These are phyloP conservation scores for Glycine tomentella DNA, from an alignment of 306 rosid genomes.

Conservation along the genomic window DNA sequence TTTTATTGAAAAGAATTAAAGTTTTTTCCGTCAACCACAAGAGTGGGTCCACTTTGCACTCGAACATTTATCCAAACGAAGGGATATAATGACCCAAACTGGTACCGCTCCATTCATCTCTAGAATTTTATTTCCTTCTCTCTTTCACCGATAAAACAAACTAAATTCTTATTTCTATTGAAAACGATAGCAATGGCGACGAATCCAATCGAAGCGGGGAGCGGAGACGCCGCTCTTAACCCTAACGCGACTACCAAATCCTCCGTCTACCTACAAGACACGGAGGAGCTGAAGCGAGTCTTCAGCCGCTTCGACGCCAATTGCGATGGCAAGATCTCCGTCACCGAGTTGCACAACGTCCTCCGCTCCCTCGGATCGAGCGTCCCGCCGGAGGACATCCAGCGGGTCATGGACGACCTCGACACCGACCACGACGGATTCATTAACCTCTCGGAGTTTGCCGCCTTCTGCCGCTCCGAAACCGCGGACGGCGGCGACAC, in stretches of 20 bases:
- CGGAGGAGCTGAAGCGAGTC: slow-evolving; percentile 62
- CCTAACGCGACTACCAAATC: slow-evolving; percentile 12
- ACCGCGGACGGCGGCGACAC: slow-evolving; percentile 55
- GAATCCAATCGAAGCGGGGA: slow-evolving; percentile 3
- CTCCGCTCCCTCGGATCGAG: slow-evolving; percentile 68
- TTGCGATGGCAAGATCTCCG: slow-evolving; percentile 94
- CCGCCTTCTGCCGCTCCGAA: slow-evolving; percentile 69
- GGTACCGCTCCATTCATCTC: not conserved
- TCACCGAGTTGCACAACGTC: slow-evolving; percentile 66
- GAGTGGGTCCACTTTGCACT: not conserved
- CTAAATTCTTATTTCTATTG: not conserved
- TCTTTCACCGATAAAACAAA: not conserved
- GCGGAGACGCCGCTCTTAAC: not conserved
- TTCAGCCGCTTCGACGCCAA: slow-evolving; percentile 81
- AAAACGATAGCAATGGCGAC: slow-evolving; percentile 40
- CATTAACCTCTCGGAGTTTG: slow-evolving; percentile 77
- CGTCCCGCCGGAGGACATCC: slow-evolving; percentile 57
- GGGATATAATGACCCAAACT: not conserved
- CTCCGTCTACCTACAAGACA: slow-evolving; percentile 54
- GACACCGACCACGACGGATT: slow-evolving; percentile 80
- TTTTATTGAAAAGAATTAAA: not conserved
- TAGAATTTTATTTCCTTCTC: not conserved
- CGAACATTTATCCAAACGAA: not conserved
- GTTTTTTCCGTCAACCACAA: not conserved
- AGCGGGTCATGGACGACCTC: slow-evolving; percentile 78